A percentile compares a stretch with the other conserved stretches of the same genome.
These are phyloP conservation scores for Nemania diffusa DNA, from an alignment of 2,329 filamentous ascomycete species.

Conservation along the genomic window DNA sequence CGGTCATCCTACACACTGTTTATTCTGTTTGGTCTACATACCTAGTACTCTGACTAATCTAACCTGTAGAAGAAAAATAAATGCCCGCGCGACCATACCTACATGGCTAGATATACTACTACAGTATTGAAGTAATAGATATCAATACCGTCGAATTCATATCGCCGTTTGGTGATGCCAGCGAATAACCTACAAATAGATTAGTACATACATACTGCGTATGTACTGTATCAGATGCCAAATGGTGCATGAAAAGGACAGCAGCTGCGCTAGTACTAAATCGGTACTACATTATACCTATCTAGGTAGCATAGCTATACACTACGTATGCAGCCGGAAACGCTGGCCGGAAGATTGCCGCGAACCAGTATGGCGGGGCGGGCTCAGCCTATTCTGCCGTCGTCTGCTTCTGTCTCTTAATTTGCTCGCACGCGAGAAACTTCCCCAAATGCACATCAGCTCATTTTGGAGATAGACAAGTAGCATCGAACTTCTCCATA, in stretches of 20 bases:
- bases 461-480: constrained; percentile 33
- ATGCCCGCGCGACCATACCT: not conserved
- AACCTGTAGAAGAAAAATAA: too few species aligned
- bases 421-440: constrained; percentile 43
- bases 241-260: not conserved
- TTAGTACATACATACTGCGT: too few species aligned
- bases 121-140: not conserved
- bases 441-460: constrained; percentile 42
- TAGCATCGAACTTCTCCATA: not conserved
- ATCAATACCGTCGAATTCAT: not conserved
- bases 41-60: not conserved
- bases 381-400: constrained; percentile 19
- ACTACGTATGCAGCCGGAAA: constrained; percentile 33
- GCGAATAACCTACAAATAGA: too few species aligned
- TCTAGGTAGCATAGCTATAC: not conserved
- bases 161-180: not conserved
- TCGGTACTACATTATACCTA: constrained; percentile 24
- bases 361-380: constrained; percentile 37
- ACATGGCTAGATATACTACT: not conserved
- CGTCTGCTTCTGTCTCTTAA: constrained; percentile 2
- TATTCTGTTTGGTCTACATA: not conserved
- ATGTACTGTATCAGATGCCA: too few species aligned
- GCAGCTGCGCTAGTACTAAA: constrained; percentile 33
- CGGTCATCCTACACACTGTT: not conserved
- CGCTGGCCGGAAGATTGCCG: constrained; percentile 40